Conservation (phyloP, 768 basidiomycete genomes). For the Mrakia frigida region DNA sequence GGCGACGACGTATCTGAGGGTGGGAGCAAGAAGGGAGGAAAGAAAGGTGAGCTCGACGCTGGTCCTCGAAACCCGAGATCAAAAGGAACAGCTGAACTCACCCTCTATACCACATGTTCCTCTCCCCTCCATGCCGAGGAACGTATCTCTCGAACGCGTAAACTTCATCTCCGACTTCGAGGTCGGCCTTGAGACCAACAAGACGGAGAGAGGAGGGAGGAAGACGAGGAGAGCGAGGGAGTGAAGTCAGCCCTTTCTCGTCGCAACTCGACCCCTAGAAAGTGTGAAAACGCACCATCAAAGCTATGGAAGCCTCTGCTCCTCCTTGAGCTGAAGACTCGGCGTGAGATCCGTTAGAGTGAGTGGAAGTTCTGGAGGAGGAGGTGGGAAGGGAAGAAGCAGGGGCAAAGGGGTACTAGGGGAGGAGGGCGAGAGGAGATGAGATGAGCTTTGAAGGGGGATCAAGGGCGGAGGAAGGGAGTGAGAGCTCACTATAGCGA, state of each 20-base stretch:
- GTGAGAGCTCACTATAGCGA: not conserved
- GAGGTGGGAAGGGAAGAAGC: not conserved
- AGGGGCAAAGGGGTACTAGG: constrained; percentile 25
- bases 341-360: not conserved
- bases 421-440: not conserved
- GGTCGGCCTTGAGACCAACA: constrained; percentile 44
- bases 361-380: not conserved
- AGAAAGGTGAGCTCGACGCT: not conserved
- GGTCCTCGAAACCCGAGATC: constrained; percentile 1
- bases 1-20: constrained; percentile 4
- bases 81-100: constrained; percentile 49
- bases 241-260: not conserved
- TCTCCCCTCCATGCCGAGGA: constrained; percentile 40
- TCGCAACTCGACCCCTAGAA: not conserved
- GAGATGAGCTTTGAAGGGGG: not conserved
- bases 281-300: not conserved
- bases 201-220: not conserved
- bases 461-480: not conserved
- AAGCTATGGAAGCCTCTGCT: not conserved
- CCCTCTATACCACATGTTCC: constrained; percentile 88
- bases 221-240: not conserved
- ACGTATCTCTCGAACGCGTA: constrained; percentile 80
- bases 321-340: not conserved
- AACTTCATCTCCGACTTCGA: constrained; percentile 93
- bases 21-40: not conserved